Percentiles rank a stretch among this genome's conserved stretches.
These are phyloP conservation scores for Bidens hawaiensis DNA, from an alignment of 140 eudicot species.

Conservation along the genomic window DNA sequence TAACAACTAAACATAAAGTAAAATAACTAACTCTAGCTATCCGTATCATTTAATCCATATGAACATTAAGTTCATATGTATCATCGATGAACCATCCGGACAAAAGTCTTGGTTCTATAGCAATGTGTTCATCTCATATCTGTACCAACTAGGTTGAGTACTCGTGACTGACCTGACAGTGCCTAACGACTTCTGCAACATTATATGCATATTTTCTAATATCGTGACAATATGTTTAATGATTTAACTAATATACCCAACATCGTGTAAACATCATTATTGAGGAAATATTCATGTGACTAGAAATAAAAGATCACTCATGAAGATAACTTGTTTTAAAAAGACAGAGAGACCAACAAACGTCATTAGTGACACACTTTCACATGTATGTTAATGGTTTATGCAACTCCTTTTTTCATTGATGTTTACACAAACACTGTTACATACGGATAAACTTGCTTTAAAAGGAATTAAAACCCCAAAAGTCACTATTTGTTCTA, in stretches of 20 bases:
- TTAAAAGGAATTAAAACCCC: slow-evolving; percentile 2
- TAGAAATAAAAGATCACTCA: not conserved
- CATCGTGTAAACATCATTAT: slow-evolving; percentile 10
- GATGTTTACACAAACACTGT: not conserved
- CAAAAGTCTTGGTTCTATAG: too few relatives aligned
- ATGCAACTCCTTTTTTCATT: not conserved
- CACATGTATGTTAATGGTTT: not conserved
- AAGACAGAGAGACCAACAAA: slow-evolving; percentile 1
- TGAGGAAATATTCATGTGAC: not conserved
- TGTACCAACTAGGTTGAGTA: too few relatives aligned
- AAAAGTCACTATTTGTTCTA: slow-evolving; percentile 14
- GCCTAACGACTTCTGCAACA: too few relatives aligned
- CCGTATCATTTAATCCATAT: too few relatives aligned
- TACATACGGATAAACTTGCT: not conserved
- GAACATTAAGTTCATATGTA: too few relatives aligned
- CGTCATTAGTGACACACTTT: slow-evolving; percentile 2
- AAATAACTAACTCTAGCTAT: too few relatives aligned
- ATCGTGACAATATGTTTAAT: not conserved
- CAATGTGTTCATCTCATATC: too few relatives aligned
- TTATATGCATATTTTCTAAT: not conserved
- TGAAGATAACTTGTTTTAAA: not conserved
- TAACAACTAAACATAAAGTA: too few relatives aligned
- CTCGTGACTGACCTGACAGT: too few relatives aligned
- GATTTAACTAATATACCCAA: not conserved
- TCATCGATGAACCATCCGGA: too few relatives aligned